Conservation (phyloP, 768 basidiomycete species). For the Leccinum longicurvipes region DNA sequence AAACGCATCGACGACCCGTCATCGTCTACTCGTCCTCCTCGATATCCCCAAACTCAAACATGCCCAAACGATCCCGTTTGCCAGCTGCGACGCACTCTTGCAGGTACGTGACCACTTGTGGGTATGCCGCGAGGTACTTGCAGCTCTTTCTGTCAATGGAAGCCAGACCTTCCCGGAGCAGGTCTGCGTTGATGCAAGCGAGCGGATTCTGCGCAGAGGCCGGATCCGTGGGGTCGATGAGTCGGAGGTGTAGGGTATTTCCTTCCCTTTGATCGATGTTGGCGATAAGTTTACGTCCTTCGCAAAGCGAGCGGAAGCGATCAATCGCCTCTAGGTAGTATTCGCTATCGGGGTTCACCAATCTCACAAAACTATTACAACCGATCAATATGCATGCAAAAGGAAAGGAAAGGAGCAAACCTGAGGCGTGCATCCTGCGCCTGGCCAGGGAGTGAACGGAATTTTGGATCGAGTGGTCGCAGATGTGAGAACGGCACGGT, state of each 20-base stretch:
- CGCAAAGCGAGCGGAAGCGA: slow-evolving; percentile 80
- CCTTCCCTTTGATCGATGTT: slow-evolving; percentile 89
- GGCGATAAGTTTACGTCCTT: slow-evolving; percentile 95
- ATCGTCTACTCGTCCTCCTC: slow-evolving; percentile 66
- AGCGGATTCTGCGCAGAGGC: slow-evolving; percentile 61
- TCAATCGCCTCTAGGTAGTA: slow-evolving; percentile 83
- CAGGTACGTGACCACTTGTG: slow-evolving; percentile 62
- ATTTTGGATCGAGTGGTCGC: slow-evolving; percentile 85
- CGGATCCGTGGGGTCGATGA: slow-evolving; percentile 86
- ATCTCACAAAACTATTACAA: slow-evolving; percentile 74
- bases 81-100: slow-evolving; percentile 59
- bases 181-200: slow-evolving; percentile 83
- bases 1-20: slow-evolving; percentile 11
- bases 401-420: slow-evolving; percentile 33
- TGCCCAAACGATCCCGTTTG: slow-evolving; percentile 72
- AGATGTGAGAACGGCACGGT: slow-evolving; percentile 78
- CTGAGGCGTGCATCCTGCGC: slow-evolving; percentile 93
- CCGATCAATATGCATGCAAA: neutral
- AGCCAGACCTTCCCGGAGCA: slow-evolving; percentile 86
- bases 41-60: slow-evolving; percentile 91
- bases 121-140: slow-evolving; percentile 69
- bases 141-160: slow-evolving; percentile 74
- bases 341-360: slow-evolving; percentile 77
- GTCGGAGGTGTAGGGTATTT: slow-evolving; percentile 74
- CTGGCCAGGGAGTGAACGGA: slow-evolving; percentile 87